phyloP scores from a whole-genome alignment of 2,329 filamentous ascomycete genomes.

The Byssothecium circinans region DNA sequence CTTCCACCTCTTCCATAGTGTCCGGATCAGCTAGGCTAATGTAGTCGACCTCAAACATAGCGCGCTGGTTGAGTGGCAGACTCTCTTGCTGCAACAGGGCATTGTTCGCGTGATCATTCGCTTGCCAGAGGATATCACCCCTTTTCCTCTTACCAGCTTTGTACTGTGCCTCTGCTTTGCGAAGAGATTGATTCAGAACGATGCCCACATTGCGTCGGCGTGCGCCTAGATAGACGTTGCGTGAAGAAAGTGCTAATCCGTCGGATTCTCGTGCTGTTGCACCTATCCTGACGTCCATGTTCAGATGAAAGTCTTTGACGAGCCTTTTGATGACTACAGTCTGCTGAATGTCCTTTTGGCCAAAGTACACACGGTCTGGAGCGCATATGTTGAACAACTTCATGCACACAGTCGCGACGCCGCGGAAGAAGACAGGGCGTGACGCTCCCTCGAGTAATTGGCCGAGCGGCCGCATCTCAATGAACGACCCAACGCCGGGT shows the following conservation, averaged over 20 bases:
- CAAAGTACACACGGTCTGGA: constrained; percentile 84
- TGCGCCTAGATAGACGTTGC: constrained; percentile 88
- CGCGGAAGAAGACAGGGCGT: constrained; percentile 92
- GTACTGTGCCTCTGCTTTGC: constrained; percentile 70
- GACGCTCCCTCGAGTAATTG: constrained; percentile 81
- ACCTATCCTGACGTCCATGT: constrained; percentile 72
- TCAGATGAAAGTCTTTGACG: constrained; percentile 83
- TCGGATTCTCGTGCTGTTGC: constrained; percentile 76
- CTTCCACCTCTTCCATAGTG: constrained; percentile 75
- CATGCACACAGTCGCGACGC: constrained; percentile 94
- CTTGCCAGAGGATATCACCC: constrained; percentile 70
- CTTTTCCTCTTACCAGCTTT: constrained; percentile 57
- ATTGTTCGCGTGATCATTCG: constrained; percentile 60
- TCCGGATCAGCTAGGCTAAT: constrained; percentile 86
- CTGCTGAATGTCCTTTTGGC: constrained; percentile 97
- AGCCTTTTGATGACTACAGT: constrained; percentile 85
- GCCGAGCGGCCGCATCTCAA: constrained; percentile 84
- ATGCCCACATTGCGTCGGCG: constrained; percentile 72
- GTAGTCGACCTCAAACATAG: constrained; percentile 83
- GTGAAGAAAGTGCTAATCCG: constrained; percentile 85
- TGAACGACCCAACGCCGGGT: constrained; percentile 80
- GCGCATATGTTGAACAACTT: constrained; percentile 85
- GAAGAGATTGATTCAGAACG: constrained; percentile 70
- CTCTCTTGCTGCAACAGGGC: constrained; percentile 64
- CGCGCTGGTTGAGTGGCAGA: constrained; percentile 62